Base-by-base conservation (phyloP, 352 stramenopile genomes). In the Phytophthora tentaculata region DNA sequence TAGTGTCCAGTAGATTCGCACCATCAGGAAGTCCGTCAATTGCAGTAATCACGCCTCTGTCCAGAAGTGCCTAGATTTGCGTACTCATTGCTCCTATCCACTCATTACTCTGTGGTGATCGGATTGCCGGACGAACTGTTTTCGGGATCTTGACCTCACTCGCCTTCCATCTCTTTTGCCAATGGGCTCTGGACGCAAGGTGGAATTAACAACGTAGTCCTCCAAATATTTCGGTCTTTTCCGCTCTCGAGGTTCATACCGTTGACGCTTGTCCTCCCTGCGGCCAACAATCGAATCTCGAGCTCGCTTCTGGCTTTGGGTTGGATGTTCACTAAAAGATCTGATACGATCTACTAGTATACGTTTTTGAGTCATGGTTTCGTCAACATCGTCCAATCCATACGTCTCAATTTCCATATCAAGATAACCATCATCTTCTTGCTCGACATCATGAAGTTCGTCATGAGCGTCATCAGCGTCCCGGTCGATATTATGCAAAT, bases 191-290 rank as follows among this genome's bases (percentile, higher is more conserved):
- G 56, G 56, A n/a, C 39, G 13, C 28, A 64, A 16, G 0, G 20
- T 56, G 4, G 47, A 45, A 22, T 64, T 56, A 2, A 64, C 2
- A 8, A 56, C 29, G 39, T 64, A 64, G 19, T 64, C 19, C 19
- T 64, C 56, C n/a, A 64, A 19, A 12, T 64, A 56, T 13, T 56
- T 64, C 1, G 47, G 45, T 44, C 29, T n/a, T 17, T 64, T 64
- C 8, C 37, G 14, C 20, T 56, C 45, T 26, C 47, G 29, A 14
- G 56, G 44, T 10, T 64, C 56, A 20, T 56, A 64, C 2, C 47
- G 45, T 2, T 49, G 56, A 16, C 28, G 17, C 17, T 64, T 64
- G 24, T 47, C 28, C 28, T 32, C 28, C 28, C 28, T 32, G 28
- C 28, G 28, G 8, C 28, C 28, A 4, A 32, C 28, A 32, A 8